Percentiles rank a stretch among this genome's conserved stretches.
These are phyloP conservation scores for Fomitopsis pinicola DNA, from an alignment of 1,284 basidiomycete genomes.

Conservation along the genomic window DNA sequence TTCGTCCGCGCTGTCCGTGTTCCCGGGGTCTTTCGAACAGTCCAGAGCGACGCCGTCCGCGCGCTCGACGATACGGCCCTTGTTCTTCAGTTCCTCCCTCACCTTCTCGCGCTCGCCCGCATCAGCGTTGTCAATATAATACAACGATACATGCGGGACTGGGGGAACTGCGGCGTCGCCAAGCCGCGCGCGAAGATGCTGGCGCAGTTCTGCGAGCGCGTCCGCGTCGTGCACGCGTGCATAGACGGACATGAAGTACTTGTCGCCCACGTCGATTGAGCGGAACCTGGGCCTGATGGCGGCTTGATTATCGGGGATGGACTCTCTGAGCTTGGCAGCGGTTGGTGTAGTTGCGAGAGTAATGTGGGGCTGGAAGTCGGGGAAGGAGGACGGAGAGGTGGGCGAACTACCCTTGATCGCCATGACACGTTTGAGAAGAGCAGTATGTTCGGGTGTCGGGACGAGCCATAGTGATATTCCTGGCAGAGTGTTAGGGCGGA, in stretches of 20 bases:
- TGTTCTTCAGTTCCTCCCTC: slow-evolving; percentile 32
- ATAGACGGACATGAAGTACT: slow-evolving; percentile 71
- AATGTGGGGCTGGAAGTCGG: slow-evolving; percentile 61
- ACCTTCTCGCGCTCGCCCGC: slow-evolving; percentile 32
- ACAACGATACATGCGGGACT: slow-evolving; percentile 67
- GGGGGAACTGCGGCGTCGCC: slow-evolving; percentile 40
- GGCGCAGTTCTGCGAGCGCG: slow-evolving; percentile 46
- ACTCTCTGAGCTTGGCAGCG: slow-evolving; percentile 31
- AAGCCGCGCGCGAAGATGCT: slow-evolving; percentile 39
- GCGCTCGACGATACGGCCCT: slow-evolving; percentile 28
- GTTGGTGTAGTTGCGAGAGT: slow-evolving; percentile 55
- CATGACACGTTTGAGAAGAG: slow-evolving; percentile 43
- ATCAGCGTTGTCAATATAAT: slow-evolving; percentile 63
- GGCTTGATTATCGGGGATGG: slow-evolving; percentile 34
- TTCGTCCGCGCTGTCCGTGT: slow-evolving; percentile 15
- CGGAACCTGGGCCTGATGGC: slow-evolving; percentile 43
- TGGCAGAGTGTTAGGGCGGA: slow-evolving; percentile 14
- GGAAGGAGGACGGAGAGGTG: slow-evolving; percentile 42
- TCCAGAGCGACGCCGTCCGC: slow-evolving; percentile 22
- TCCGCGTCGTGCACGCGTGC: slow-evolving; percentile 41
- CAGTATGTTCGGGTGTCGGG: slow-evolving; percentile 36
- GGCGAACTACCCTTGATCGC: slow-evolving; percentile 26
- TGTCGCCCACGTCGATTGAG: slow-evolving; percentile 48
- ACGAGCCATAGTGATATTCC: slow-evolving; percentile 64
- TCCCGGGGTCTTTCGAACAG: slow-evolving; percentile 21